Conservation (phyloP, 1,139 yeast species). For the Sporopachydermia cereana region DNA sequence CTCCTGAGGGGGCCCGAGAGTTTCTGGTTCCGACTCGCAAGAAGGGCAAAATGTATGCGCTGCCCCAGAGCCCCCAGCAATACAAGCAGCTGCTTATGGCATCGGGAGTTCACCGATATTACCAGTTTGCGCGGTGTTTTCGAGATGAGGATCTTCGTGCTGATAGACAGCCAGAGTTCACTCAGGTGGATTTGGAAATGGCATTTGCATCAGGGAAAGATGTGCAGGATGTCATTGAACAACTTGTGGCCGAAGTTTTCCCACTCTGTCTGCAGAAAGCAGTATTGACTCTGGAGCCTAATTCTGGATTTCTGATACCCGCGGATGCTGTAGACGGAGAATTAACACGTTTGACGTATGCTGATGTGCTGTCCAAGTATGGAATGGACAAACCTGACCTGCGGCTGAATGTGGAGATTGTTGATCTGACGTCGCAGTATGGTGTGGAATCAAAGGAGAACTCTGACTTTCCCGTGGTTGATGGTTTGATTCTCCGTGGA, state of each 20-base stretch:
- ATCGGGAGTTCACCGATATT: conserved; percentile 77
- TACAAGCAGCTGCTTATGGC: conserved; percentile 92
- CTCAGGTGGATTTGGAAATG: conserved; percentile 93
- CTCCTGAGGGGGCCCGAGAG: conserved; percentile 98
- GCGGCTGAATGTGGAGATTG: conserved; percentile 46
- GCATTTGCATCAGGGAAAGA: conserved; percentile 61
- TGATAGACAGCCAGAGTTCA: conserved; percentile 95
- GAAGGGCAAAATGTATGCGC: conserved; percentile 55
- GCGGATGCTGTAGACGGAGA: conserved; percentile 17
- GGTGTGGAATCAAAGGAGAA: conserved; percentile 26
- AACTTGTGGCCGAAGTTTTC: conserved; percentile 48
- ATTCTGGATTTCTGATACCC: conserved; percentile 17
- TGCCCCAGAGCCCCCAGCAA: conserved; percentile 97
- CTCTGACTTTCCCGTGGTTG: conserved; percentile 50
- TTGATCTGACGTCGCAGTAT: conserved; percentile 31
- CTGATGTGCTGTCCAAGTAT: conserved; percentile 55
- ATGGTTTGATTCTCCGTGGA: conserved; percentile 50
- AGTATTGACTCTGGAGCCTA: conserved; percentile 23
- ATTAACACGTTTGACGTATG: conserved; percentile 44
- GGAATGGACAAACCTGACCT: conserved; percentile 96
- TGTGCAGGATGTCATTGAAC: conserved; percentile 56
- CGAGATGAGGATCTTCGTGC: conserved; percentile 91
- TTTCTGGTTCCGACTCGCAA: conserved; percentile 84
- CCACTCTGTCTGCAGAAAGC: conserved; percentile 30
- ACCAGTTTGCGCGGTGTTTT: conserved; percentile 87